Evolutionary conservation across 108 stramenopile species (phyloP).

Genomic region (Chaetoceros muelleri): DNA sequence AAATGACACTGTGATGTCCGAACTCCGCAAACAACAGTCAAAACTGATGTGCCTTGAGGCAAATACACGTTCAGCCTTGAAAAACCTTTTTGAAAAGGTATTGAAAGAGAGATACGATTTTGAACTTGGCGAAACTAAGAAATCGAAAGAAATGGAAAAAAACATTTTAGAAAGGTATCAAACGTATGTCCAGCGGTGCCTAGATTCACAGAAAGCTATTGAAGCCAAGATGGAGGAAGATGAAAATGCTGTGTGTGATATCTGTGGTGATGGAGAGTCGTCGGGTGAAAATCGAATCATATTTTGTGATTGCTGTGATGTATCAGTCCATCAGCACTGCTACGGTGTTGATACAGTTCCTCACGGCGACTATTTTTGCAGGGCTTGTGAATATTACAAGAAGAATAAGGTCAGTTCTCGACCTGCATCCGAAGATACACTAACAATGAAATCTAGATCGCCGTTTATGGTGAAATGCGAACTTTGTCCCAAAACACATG

Average conservation of each 20-base stretch:
- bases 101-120: slow-evolving; percentile 37
- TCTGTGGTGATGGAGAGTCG: slow-evolving; percentile 83
- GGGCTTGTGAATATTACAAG: slow-evolving; percentile 61
- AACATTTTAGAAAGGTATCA: slow-evolving; percentile 27
- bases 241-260: slow-evolving; percentile 81
- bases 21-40: no score
- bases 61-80: neutral
- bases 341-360: slow-evolving; percentile 81
- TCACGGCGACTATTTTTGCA: slow-evolving; percentile 83
- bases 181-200: slow-evolving; percentile 26
- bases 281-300: slow-evolving; percentile 83
- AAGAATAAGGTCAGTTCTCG: slow-evolving; percentile 27
- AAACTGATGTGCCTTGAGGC: slow-evolving; percentile 7
- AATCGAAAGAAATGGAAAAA: slow-evolving; percentile 12
- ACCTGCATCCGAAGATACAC: no score
- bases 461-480: slow-evolving; percentile 59
- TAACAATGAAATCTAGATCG: slow-evolving; percentile 7
- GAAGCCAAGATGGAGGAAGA: slow-evolving; percentile 74
- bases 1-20: no score
- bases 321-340: slow-evolving; percentile 79
- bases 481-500: slow-evolving; percentile 65
- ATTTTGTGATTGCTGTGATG: slow-evolving; percentile 86
- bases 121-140: slow-evolving; percentile 25
- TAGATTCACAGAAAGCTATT: slow-evolving; percentile 47
- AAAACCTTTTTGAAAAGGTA: neutral